Base-by-base conservation (phyloP, 164 flowering plant species). In the Litsea cubeba region DNA sequence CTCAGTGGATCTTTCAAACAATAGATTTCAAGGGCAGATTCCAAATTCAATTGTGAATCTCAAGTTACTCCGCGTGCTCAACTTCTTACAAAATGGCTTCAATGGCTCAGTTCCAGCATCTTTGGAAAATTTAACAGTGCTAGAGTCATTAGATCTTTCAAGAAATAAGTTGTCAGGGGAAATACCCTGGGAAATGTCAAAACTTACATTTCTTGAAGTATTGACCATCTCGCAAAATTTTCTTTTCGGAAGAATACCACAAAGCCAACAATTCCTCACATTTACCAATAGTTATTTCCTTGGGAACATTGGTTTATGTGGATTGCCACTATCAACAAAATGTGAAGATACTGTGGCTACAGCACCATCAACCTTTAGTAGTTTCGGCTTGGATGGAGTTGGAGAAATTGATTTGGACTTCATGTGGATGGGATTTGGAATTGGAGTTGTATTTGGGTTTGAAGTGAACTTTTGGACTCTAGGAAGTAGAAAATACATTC, bases 121-220 rank as follows among this genome's bases (percentile, higher is more conserved):
- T 0, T 11, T 71, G 22, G 73, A 26, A 5, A 20, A 25, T 28
- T 3, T 71, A 30, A 24, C 14, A 1, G n/a, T n/a, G n/a, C n/a
- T 14, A 57, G 73, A 71, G 30, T 71, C 73, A 20, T 71, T 71
- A 11, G 62, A 25, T 30, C 73, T 71, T 24, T 71, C 65, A 24
- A 28, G 24, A 0, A 71, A 72, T 17, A 30, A 60, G 8, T 46
- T 72, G 1, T 35, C 68, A 72, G 74, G 74, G 11, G 7, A 35
- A 0, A 72, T 72, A 3, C 68, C 74, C 0, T 11, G 50, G 23
- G 17, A 62, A 49, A 15, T 72, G 12, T 1, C 26, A 1, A 20
- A 30, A 7, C 50, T 72, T 1, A 62, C 67, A 30, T 72, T 62
- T 14, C 74, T 72, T 62, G 35, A 32, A 30, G 68, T 32, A 6